Base-by-base conservation (phyloP, 805 yeast species). In the Candida gorgasii region DNA sequence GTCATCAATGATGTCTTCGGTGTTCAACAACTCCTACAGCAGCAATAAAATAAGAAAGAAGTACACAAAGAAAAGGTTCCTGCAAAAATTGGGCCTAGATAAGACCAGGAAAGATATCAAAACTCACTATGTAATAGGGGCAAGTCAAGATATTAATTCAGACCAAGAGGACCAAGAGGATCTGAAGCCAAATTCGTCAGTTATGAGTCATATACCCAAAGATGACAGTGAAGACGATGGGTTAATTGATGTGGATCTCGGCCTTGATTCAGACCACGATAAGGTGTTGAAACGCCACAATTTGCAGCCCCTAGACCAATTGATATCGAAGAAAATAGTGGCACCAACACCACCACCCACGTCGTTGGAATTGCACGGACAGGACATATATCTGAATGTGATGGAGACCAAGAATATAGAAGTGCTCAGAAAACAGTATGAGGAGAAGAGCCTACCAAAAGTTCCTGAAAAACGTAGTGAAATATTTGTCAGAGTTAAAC, bases 401-500 rank as follows among this genome's bases (percentile, higher is more conserved):
- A 17, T 40, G 9, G 17, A 19, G 3, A 12, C 20, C 3, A 38
- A 36, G 14, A 27, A 34, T 11, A 46, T 47, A 11, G 50, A 41
- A 4, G 44, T 38, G 6, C 42, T 55, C 4, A 49, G 40, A 27
- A 42, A 40, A 22, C 50, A 52, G 38, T 59, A 43, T 45, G 44
- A 46, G 16, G 32, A 41, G 6, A 36, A 41, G 5, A 36, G 44
- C 5, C 47, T 61, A 4, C 67, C 69, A 0, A 11, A 19, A 11
- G 28, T 42, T 3, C 29, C 43, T 8, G 20, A 11, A 4, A 37
- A 31, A 17, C 32, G 34, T 23, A 16, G 23, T 8, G 63, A 57
- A 30, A 45, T 79, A 12, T 44, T 58, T 13, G 24, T 40, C 3
- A 57, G 62, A 36, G 56, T 62, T 1, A 48, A 57, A 17, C 57